These are phyloP conservation scores for Fusarium papillatum DNA, from an alignment of 2,329 filamentous ascomycete genomes.

Conservation along the genomic window DNA sequence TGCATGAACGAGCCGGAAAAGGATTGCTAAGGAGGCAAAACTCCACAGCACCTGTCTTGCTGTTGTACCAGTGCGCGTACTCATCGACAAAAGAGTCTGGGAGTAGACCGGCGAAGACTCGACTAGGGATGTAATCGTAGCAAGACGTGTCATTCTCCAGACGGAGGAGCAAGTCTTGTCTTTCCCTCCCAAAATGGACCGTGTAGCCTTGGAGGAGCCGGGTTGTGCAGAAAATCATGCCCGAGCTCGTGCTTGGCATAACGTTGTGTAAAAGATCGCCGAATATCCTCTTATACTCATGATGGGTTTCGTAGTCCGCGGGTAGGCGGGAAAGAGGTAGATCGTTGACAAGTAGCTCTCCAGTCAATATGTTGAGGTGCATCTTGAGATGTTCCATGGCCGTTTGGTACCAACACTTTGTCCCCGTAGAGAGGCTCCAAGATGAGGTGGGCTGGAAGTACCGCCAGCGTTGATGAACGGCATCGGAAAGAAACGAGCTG, in stretches of 20 bases:
- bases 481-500: conserved; percentile 20
- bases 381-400: background rate
- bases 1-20: conserved; percentile 38
- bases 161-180: conserved; percentile 52
- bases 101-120: conserved; percentile 42
- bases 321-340: conserved; percentile 22
- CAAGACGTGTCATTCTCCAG: conserved; percentile 10
- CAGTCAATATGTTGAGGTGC: conserved; percentile 25
- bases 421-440: conserved; percentile 6
- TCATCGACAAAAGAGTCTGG: conserved; percentile 54
- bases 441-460: background rate
- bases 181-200: conserved; percentile 49
- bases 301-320: background rate
- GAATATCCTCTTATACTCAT: conserved; percentile 28
- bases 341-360: conserved; percentile 20
- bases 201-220: conserved; percentile 42
- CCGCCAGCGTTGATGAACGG: conserved; percentile 29
- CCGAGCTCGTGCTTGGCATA: conserved; percentile 28
- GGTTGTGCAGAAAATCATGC: conserved; percentile 57
- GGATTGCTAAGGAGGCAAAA: conserved; percentile 45
- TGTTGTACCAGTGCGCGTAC: conserved; percentile 62
- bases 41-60: conserved; percentile 43
- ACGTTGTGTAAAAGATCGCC: conserved; percentile 25
- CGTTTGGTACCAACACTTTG: conserved; percentile 27
- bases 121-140: conserved; percentile 50